phyloP scores from a whole-genome alignment of 2,329 filamentous ascomycete genomes.

The Cercospora sp. region DNA sequence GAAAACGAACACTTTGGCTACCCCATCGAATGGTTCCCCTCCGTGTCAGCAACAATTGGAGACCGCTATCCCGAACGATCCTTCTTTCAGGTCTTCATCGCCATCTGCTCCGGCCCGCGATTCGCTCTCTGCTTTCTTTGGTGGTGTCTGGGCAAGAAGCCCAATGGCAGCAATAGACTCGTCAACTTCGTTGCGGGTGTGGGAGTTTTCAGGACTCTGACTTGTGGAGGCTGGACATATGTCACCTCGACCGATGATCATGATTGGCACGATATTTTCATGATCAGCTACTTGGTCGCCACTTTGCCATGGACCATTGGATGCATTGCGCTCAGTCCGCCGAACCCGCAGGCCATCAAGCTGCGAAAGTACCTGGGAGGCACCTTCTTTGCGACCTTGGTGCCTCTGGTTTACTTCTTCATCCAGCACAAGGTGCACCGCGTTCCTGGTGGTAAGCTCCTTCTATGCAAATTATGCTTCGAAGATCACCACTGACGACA shows the following conservation, averaged over 20 bases:
- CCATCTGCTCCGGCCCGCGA: slow-evolving; percentile 90
- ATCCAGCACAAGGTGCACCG: slow-evolving; percentile 98
- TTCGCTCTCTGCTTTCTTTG: slow-evolving; percentile 88
- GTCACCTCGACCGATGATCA: slow-evolving; percentile 98
- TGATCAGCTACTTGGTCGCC: slow-evolving; percentile 95
- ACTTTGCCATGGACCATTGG: slow-evolving; percentile 95
- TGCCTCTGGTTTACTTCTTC: slow-evolving; percentile 93
- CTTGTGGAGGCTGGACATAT: slow-evolving; percentile 97
- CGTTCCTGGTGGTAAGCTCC: slow-evolving; percentile 77
- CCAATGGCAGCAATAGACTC: slow-evolving; percentile 59
- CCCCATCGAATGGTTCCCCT: slow-evolving; percentile 45
- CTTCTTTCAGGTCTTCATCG: slow-evolving; percentile 96
- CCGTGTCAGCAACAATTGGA: slow-evolving; percentile 75
- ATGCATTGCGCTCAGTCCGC: slow-evolving; percentile 82
- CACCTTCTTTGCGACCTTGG: slow-evolving; percentile 85
- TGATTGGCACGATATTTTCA: slow-evolving; percentile 98
- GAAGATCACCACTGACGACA: slow-evolving; percentile 2
- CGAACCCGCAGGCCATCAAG: slow-evolving; percentile 77
- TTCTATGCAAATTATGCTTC: no score
- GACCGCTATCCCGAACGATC: slow-evolving; percentile 96
- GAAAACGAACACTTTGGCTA: slow-evolving; percentile 81
- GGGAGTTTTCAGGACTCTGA: slow-evolving; percentile 84
- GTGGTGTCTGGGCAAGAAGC: slow-evolving; percentile 82
- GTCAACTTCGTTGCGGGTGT: slow-evolving; percentile 79
- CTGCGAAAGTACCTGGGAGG: slow-evolving; percentile 83